Base-by-base conservation (phyloP, 495 filamentous ascomycete genomes). In the Mycothermus thermophilus region DNA sequence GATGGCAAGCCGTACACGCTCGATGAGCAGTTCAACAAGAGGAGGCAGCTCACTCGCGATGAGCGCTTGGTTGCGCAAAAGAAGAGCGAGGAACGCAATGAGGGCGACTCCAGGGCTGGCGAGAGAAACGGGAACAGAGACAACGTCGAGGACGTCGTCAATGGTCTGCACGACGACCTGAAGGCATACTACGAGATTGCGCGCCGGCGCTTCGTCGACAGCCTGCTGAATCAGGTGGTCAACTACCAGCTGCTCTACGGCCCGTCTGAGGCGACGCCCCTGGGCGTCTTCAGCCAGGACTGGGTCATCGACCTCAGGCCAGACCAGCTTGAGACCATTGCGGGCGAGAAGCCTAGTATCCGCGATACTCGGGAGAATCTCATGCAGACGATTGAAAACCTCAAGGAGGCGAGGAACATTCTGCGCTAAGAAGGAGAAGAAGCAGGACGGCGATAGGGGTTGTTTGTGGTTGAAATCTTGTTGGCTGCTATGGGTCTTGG, bases 101-200 rank as follows among this genome's bases (percentile, higher is more conserved):
- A n/a, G n/a, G n/a, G n/a, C n/a, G n/a, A n/a, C n/a, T n/a, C n/a
- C n/a, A n/a, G n/a, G n/a, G n/a, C n/a, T n/a, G n/a, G n/a, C n/a
- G n/a, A n/a, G n/a, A n/a, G n/a, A n/a, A n/a, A n/a, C n/a, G n/a
- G n/a, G n/a, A n/a, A n/a, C n/a, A n/a, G n/a, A n/a, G n/a, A n/a
- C 32, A 80, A 75, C 41, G 25, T 34, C 0, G 46, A 68, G 1
- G 54, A 72, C 15, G 55, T 59, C 1, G 41, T 63, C 5, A 52
- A 65, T 34, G 60, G 71, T 2, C 61, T 81, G 3, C 69, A 78
- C 21, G 71, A 79, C 35, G 66, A 68, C 8, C 56, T 80, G 1
- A 34, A 62, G 18, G 54, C 68, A 0, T 81, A 80, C 50, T 80
- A 80, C 50, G 67, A 70, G 21, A 67, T 77, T 0, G 63, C 74